These are phyloP conservation scores for Boletellus dicymbophilus DNA, from an alignment of 1,284 basidiomycete species.

Conservation along the genomic window DNA sequence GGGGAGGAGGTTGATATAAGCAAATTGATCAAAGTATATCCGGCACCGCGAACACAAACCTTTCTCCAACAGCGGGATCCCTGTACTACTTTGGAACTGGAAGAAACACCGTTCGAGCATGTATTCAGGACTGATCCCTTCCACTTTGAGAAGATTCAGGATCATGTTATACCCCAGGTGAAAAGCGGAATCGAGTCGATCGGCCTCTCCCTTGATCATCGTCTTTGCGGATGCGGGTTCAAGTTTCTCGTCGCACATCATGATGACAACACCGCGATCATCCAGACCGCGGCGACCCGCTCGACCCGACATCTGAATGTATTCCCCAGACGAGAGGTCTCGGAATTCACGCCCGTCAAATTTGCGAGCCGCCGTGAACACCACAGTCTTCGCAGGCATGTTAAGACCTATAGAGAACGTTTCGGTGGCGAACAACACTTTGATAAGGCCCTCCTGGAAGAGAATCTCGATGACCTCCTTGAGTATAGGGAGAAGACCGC, in stretches of 20 bases:
- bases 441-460: slow-evolving; percentile 99
- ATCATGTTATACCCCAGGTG: slow-evolving; percentile 99
- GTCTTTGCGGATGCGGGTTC: slow-evolving; percentile 91
- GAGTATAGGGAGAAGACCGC: slow-evolving; percentile 94
- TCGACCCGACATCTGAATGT: slow-evolving; percentile 99
- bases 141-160: slow-evolving; percentile 97
- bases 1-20: slow-evolving; percentile 8
- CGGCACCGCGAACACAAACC: slow-evolving; percentile 51
- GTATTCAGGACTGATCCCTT: slow-evolving; percentile 97
- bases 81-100: slow-evolving; percentile 95
- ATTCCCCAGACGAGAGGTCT: slow-evolving; percentile 89
- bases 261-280: slow-evolving; percentile 98
- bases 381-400: slow-evolving; percentile 99
- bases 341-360: slow-evolving; percentile 97
- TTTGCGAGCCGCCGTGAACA: slow-evolving; percentile 95
- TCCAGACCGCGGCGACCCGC: slow-evolving; percentile 97
- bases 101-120: slow-evolving; percentile 99
- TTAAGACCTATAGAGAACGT: slow-evolving; percentile 99
- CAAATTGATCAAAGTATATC: background rate
- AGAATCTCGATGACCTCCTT: slow-evolving; percentile 99
- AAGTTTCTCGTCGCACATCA: slow-evolving; percentile 99
- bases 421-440: slow-evolving; percentile 98
- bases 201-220: slow-evolving; percentile 99
- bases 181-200: slow-evolving; percentile 97
- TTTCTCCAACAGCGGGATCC: slow-evolving; percentile 86